Evolutionary conservation across 1,284 basidiomycete species (phyloP).

Genomic region (Boletus semigastroideus): DNA sequence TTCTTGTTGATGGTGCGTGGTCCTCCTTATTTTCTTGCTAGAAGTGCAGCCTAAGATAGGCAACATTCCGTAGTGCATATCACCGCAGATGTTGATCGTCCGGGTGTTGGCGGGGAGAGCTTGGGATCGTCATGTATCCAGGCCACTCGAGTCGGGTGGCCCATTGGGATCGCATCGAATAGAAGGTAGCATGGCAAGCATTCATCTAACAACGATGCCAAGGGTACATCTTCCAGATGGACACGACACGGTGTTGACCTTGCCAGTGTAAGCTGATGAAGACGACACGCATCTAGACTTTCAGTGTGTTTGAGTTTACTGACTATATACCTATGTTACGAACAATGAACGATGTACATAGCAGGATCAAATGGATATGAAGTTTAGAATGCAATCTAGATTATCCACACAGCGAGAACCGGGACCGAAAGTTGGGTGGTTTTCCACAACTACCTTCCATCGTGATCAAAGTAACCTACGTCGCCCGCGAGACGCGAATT

Average conservation of each 20-base stretch:
- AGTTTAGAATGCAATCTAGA: too few species aligned
- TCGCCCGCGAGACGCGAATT: too few species aligned
- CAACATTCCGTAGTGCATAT: conserved; percentile 21
- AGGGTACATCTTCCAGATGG: not conserved
- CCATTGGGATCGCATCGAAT: not conserved
- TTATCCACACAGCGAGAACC: too few species aligned
- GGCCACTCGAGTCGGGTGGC: not conserved
- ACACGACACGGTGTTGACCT: not conserved
- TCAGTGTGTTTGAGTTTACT: too few species aligned
- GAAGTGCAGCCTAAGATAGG: not conserved
- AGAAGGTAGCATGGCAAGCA: not conserved
- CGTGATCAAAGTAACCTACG: too few species aligned
- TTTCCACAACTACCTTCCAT: too few species aligned
- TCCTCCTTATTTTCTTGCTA: too few species aligned
- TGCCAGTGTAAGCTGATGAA: not conserved
- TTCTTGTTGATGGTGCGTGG: not conserved
- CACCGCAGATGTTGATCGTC: conserved; percentile 30
- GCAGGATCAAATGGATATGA: too few species aligned
- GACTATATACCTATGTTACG: too few species aligned
- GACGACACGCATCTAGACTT: too few species aligned
- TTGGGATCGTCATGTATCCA: conserved; percentile 6
- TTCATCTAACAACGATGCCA: conserved; percentile 1
- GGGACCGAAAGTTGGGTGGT: too few species aligned
- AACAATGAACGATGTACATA: too few species aligned
- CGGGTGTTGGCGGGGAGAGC: conserved; percentile 20